A percentile compares a stretch with the other conserved stretches of the same genome.
phyloP scores from a whole-genome alignment of 1,284 basidiomycete genomes.

The Sporisorium scitamineum region DNA sequence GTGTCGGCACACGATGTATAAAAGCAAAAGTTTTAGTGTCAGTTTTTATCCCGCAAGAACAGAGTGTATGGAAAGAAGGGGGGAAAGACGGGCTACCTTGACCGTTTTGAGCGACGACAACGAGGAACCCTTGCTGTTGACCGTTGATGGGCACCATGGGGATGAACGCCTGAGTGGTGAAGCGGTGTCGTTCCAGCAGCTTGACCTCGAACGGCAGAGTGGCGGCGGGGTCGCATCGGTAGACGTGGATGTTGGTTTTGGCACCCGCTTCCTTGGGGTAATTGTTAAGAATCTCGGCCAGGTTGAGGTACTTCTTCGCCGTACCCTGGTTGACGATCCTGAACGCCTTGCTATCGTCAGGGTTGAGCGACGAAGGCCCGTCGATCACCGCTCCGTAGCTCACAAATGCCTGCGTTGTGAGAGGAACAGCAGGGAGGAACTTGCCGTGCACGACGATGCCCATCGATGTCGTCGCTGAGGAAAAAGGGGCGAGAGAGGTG shows the following conservation, averaged over 20 bases:
- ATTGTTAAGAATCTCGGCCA: conserved; percentile 42
- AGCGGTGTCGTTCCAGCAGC: conserved; percentile 62
- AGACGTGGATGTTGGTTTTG: conserved; percentile 60
- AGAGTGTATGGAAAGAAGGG: neutral
- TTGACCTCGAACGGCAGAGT: conserved; percentile 54
- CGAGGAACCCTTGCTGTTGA: conserved; percentile 54
- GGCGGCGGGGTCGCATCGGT: conserved; percentile 47
- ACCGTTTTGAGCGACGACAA: conserved; percentile 62
- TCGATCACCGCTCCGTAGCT: conserved; percentile 61
- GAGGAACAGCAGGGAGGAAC: conserved; percentile 26
- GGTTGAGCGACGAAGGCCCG: conserved; percentile 26
- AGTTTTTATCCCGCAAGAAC: neutral
- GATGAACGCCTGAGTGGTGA: conserved; percentile 63
- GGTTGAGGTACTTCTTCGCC: conserved; percentile 55
- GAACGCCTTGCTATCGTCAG: conserved; percentile 19
- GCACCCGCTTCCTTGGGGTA: conserved; percentile 46
- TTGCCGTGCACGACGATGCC: conserved; percentile 27
- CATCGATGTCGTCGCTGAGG: conserved; percentile 10
- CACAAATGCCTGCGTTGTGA: conserved; percentile 46
- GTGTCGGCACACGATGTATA: neutral
- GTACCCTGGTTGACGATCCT: conserved; percentile 65
- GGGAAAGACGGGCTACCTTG: conserved; percentile 30
- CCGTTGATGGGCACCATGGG: conserved; percentile 45
- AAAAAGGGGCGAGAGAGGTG: conserved; percentile 15
- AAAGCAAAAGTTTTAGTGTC: conserved; percentile 1